These are phyloP conservation scores for Podospora conica DNA, from an alignment of 495 filamentous ascomycete species.

Conservation along the genomic window DNA sequence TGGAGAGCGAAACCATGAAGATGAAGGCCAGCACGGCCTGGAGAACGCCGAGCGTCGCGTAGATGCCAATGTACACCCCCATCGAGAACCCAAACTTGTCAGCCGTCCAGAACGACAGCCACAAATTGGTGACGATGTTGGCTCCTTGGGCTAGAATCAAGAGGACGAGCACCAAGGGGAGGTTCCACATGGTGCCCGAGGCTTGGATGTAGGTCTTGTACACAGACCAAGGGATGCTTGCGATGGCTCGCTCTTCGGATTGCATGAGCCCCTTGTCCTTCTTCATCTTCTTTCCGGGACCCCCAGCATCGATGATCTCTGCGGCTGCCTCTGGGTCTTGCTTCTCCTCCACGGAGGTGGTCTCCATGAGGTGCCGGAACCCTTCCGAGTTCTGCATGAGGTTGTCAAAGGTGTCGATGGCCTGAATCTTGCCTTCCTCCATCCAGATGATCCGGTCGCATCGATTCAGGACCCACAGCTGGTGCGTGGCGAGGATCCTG, in stretches of 20 bases:
- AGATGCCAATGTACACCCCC: slow-evolving; percentile 79
- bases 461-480: slow-evolving; percentile 83
- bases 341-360: slow-evolving; percentile 68
- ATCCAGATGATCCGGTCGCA: slow-evolving; percentile 91
- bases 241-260: slow-evolving; percentile 74
- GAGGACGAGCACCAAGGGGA: slow-evolving; percentile 55
- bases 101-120: slow-evolving; percentile 89
- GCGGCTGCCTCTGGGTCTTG: slow-evolving; percentile 37
- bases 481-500: slow-evolving; percentile 87
- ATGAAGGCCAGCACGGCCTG: slow-evolving; percentile 77
- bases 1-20: slow-evolving; percentile 56
- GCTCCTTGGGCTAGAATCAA: slow-evolving; percentile 67
- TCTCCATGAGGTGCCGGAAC: slow-evolving; percentile 78
- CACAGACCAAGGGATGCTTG: slow-evolving; percentile 77
- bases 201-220: slow-evolving; percentile 76
- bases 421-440: slow-evolving; percentile 74
- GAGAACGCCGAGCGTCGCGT: slow-evolving; percentile 64
- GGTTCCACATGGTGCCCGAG: slow-evolving; percentile 69
- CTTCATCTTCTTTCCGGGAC: slow-evolving; percentile 55
- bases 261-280: slow-evolving; percentile 75
- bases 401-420: slow-evolving; percentile 81
- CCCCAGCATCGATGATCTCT: slow-evolving; percentile 40
- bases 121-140: slow-evolving; percentile 82
- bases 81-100: slow-evolving; percentile 60
- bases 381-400: slow-evolving; percentile 67